Conservation (phyloP, 164 flowering plant genomes). For the Vitis rupestris region DNA sequence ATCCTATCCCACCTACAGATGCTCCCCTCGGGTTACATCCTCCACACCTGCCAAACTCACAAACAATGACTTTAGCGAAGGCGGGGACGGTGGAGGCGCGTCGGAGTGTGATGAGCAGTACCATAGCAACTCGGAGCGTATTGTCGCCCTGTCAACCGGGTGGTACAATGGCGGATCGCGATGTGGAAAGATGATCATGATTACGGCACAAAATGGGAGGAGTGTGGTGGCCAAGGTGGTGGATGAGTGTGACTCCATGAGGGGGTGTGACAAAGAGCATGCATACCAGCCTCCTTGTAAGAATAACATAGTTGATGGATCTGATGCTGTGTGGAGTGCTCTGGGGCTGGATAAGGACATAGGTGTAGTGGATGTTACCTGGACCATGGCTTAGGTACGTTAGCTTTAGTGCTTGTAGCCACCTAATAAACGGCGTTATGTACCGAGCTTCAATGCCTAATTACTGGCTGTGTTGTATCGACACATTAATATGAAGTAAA, state of each 20-base stretch:
- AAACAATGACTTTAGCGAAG: conserved; percentile 24
- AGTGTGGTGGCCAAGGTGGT: conserved; percentile 37
- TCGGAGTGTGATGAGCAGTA: conserved; percentile 28
- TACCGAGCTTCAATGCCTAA: too few species aligned
- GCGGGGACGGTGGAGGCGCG: conserved; percentile 31
- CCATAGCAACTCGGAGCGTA: conserved; percentile 14
- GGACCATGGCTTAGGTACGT: conserved; percentile 30
- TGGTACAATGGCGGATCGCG: conserved; percentile 26
- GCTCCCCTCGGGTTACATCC: conserved; percentile 34
- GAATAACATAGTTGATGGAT: conserved; percentile 38
- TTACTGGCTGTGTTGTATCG: too few species aligned
- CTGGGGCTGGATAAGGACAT: conserved; percentile 23
- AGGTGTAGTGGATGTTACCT: conserved; percentile 22
- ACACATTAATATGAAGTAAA: too few species aligned
- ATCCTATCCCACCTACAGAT: conserved; percentile 13
- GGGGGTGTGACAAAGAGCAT: conserved; percentile 38
- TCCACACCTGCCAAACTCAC: conserved; percentile 30
- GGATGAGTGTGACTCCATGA: conserved; percentile 43
- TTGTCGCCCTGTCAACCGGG: conserved; percentile 45
- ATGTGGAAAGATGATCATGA: conserved; percentile 28
- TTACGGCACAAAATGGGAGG: conserved; percentile 24
- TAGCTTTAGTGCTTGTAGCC: not conserved
- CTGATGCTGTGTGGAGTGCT: conserved; percentile 37
- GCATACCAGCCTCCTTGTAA: conserved; percentile 30
- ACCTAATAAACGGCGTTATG: not conserved